Evolutionary conservation across 2,329 filamentous ascomycete species (phyloP).

Genomic region (Pseudocercospora vitis): DNA sequence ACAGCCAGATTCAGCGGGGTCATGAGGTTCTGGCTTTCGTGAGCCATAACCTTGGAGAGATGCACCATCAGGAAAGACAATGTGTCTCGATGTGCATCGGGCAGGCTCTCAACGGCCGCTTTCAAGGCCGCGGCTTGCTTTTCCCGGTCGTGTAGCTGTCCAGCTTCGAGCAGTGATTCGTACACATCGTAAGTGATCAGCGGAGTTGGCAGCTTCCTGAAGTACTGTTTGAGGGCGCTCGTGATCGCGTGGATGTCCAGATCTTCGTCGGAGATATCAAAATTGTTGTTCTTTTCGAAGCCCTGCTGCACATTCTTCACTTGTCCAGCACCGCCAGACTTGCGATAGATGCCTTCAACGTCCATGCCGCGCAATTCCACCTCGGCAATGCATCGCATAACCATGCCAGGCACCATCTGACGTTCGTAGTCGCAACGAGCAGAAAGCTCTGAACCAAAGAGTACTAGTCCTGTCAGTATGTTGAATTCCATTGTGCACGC

Average conservation of each 20-base stretch:
- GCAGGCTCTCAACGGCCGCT: conserved; percentile 73
- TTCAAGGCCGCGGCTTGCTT: conserved; percentile 72
- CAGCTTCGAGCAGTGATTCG: conserved; percentile 78
- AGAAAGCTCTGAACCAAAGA: conserved; percentile 88
- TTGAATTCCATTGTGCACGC: neutral
- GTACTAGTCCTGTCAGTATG: conserved; percentile 43
- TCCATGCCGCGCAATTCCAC: conserved; percentile 97
- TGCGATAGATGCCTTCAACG: conserved; percentile 94
- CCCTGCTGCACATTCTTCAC: conserved; percentile 88
- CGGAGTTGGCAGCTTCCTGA: conserved; percentile 85
- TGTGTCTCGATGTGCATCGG: conserved; percentile 80
- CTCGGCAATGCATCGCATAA: conserved; percentile 92
- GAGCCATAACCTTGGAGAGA: conserved; percentile 78
- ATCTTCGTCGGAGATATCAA: conserved; percentile 88
- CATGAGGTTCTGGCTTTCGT: conserved; percentile 89
- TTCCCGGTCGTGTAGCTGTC: conserved; percentile 57
- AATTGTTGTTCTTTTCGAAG: conserved; percentile 76
- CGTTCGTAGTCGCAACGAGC: conserved; percentile 86
- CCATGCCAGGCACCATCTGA: conserved; percentile 82
- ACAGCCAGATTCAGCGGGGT: conserved; percentile 93
- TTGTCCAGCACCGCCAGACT: conserved; percentile 89
- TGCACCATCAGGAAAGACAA: conserved; percentile 95
- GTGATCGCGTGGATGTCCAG: conserved; percentile 96
- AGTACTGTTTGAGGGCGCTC: conserved; percentile 94
- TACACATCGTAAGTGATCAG: conserved; percentile 92